Base-by-base conservation (phyloP, 768 basidiomycete species). In the Boletus reticulatus region DNA sequence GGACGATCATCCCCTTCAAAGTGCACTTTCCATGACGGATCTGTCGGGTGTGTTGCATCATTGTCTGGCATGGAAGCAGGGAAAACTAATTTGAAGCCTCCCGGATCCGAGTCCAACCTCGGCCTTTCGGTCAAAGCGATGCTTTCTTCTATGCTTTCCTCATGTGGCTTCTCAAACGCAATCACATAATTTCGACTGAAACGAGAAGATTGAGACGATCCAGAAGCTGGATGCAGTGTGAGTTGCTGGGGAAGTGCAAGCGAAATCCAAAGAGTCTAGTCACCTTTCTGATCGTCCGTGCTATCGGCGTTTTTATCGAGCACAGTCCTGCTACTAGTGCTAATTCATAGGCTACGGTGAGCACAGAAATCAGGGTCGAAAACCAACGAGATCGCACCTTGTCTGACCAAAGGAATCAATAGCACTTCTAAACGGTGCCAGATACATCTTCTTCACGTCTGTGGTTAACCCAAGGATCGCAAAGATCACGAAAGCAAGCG, bases 391-490 rank as follows among this genome's bases (percentile, higher is more conserved):
- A 43, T 27, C 50, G 12, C 8, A 63, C 62, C 49, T 19, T 24
- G 42, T 9, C 12, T 29, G 50, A 47, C 32, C 6, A 1, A 17
- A 4, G 34, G 48, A 20, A 6, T 42, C 47, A 3, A 45, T 20
- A 32, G 10, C 6, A 14, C 42, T 29, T 48, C 34, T 58, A 45
- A 62, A 37, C 9, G 49, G 42, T 7, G 20, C 32, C 27, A 38
- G 12, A 29, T 57, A 65, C 51, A 59, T 53, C 52, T 17, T 63
- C 52, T 50, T 60, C 31, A 57, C 36, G 6, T 66, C 64, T 4
- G 47, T 27, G 1, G 61, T 63, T 16, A 58, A 38, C 12, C 63
- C 64, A 44, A 65, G 53, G 24, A 66, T n/a, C 13, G 44, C 6
- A 11, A 65, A 66, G 7, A 66, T 16, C 4, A 58, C n/a, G 17